Evolutionary conservation across 306 rosid genomes (phyloP), one percentile per base, ranked within the genome.

Genomic region (Cyamopsis tetragonoloba): DNA sequence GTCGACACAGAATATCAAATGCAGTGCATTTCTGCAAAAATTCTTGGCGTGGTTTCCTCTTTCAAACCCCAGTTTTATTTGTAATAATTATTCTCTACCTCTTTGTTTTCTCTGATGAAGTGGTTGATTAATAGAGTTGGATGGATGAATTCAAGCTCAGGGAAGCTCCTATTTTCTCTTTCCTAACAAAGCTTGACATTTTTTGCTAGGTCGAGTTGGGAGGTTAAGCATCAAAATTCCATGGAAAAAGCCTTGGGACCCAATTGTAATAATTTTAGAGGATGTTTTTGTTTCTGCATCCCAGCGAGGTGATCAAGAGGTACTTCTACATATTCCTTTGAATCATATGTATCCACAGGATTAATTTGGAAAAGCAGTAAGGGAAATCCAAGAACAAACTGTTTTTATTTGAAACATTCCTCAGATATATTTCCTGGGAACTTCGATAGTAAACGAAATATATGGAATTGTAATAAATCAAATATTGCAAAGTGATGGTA

Each of bases 231-330:
- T 93, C 71, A 89, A 86, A 82, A 89, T 93, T 81, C 97, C 98
- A 31, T 93, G 98, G 98, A 93, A 88, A 79, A 89, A 80, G 91
- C 93, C 92, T 11, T 82, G 98, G 97, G 96, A 89, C 31, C 96
- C 98, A 37, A 80, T 89, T 75, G 84, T 89, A 54, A 89, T 93
- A 32, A 62, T 76, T 63, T 80, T 93, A 59, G 98, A 93, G 77
- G 86, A 88, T 77, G 84, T 89, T 27, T 93, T 81, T 75, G 56
- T 93, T 78, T 88, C 82, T 76, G 93, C 96, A 47, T 83, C 98
- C 46, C 92, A 84, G 62, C 84, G 97, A 77, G 88, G 82, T 71
- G 98, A 89, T 80, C 80, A 80, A 63, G 98, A 93, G 96, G 98
- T 93, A 72, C 66, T 66, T 63, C 32, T n/a, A n/a, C n/a, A n/a